These are phyloP conservation scores for Pseudotsuga menziesii DNA, from an alignment of 75 land plant species.

Conservation along the genomic window DNA sequence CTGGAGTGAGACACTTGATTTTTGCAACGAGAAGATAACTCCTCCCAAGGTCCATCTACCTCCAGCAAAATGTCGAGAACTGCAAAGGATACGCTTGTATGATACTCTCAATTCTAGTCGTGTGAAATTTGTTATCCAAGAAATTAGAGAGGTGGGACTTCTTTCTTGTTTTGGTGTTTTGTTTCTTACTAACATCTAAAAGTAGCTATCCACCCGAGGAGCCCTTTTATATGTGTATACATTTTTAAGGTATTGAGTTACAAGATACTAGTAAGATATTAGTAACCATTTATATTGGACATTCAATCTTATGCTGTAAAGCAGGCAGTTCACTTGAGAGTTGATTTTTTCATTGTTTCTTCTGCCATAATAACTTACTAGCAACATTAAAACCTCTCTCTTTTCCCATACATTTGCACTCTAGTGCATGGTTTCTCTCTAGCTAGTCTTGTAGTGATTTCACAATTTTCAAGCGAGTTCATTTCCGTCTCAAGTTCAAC, in stretches of 20 bases:
- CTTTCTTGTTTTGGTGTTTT: background rate
- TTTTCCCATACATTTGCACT: background rate
- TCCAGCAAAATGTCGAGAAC: slow-evolving; percentile 38
- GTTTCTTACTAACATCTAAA: background rate
- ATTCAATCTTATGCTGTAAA: background rate
- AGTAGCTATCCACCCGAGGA: background rate
- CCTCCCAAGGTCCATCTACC: slow-evolving; percentile 53
- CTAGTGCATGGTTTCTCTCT: background rate
- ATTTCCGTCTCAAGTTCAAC: background rate
- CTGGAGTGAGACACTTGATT: slow-evolving; percentile 43
- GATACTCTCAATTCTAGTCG: slow-evolving; percentile 27
- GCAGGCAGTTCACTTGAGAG: background rate
- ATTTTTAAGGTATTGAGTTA: background rate
- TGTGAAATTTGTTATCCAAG: slow-evolving; percentile 47
- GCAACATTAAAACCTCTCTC: background rate
- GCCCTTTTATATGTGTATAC: background rate
- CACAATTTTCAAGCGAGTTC: background rate
- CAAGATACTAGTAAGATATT: background rate
- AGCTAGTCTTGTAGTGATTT: background rate
- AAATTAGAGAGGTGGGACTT: slow-evolving; percentile 40
- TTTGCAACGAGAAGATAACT: slow-evolving; percentile 20
- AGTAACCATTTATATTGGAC: background rate
- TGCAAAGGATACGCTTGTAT: slow-evolving; percentile 63
- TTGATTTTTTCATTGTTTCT: background rate
- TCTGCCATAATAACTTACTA: background rate